Percentiles rank a stretch among this genome's conserved stretches.
Conservation (phyloP, 108 stramenopile species). For the Aurantiochytrium sp. region DNA sequence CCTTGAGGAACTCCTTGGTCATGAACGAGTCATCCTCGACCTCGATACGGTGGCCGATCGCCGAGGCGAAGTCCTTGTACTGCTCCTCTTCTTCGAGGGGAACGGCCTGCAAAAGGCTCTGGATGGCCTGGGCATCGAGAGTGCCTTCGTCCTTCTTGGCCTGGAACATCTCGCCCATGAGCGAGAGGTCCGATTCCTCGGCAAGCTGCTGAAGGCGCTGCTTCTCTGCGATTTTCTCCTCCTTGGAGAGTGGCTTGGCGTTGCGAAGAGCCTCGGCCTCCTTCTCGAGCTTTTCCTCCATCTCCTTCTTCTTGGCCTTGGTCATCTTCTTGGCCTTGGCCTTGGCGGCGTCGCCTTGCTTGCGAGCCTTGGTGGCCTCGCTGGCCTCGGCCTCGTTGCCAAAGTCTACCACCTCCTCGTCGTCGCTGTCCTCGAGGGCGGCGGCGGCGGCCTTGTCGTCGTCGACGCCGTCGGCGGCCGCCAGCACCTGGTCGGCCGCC, state of each 20-base stretch:
- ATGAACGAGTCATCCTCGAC: neutral
- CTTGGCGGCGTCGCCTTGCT: neutral
- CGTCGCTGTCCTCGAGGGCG: neutral
- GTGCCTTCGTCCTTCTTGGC: neutral
- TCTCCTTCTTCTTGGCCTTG: neutral
- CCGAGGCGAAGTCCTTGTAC: neutral
- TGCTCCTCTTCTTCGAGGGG: neutral
- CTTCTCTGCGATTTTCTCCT: conserved; percentile 12
- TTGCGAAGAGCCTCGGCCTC: neutral
- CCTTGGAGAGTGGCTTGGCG: conserved; percentile 1
- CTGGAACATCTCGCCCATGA: conserved; percentile 8
- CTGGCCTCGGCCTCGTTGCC: neutral
- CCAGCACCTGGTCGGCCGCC: neutral
- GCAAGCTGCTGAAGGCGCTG: conserved; percentile 2
- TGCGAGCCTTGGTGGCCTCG: neutral
- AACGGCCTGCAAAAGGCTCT: neutral
- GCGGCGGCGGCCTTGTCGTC: neutral
- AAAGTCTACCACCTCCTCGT: conserved; percentile 7
- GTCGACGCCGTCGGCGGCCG: neutral
- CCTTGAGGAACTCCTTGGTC: conserved; percentile 16
- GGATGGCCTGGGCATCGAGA: neutral
- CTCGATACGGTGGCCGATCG: neutral
- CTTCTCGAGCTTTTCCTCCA: neutral
- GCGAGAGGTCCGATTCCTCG: neutral
- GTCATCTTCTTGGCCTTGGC: neutral